These are phyloP conservation scores for Colletotrichum navitas DNA, from an alignment of 2,329 filamentous ascomycete species.

Conservation along the genomic window DNA sequence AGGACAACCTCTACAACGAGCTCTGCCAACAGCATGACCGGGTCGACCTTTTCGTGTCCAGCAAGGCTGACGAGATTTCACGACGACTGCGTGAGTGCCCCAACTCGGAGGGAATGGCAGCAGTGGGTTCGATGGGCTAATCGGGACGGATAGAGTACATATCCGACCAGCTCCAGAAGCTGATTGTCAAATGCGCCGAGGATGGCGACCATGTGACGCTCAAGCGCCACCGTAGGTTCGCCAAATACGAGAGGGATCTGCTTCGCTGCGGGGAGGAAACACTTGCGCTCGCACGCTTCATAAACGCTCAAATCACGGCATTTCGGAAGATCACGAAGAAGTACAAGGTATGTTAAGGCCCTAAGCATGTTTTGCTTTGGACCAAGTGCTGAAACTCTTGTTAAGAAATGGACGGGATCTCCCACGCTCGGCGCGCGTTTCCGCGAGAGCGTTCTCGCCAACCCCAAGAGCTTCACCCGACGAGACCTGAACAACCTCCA, in stretches of 20 bases:
- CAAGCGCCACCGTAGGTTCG: constrained; percentile 65
- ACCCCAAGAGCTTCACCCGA: constrained; percentile 79
- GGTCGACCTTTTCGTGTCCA: constrained; percentile 81
- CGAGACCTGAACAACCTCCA: constrained; percentile 71
- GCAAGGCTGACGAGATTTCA: constrained; percentile 83
- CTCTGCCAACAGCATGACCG: constrained; percentile 82
- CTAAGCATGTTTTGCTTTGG: background rate
- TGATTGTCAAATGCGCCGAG: constrained; percentile 59
- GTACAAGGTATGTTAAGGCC: constrained; percentile 68
- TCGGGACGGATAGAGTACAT: constrained; percentile 59
- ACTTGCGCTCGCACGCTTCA: constrained; percentile 77
- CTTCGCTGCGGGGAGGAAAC: constrained; percentile 78
- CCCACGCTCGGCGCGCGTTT: constrained; percentile 74
- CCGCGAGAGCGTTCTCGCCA: constrained; percentile 72
- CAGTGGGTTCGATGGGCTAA: constrained; percentile 22
- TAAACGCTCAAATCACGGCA: constrained; percentile 78
- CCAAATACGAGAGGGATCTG: constrained; percentile 66
- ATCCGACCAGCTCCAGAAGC: constrained; percentile 60
- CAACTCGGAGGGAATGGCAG: background rate
- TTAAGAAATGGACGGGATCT: constrained; percentile 85
- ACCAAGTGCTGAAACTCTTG: constrained; percentile 9
- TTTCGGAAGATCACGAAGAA: constrained; percentile 90
- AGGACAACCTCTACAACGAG: constrained; percentile 77
- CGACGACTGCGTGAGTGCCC: constrained; percentile 69
- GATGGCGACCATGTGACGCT: constrained; percentile 52